These are phyloP conservation scores for Russula ochroleuca DNA, from an alignment of 768 basidiomycete genomes.

Conservation along the genomic window DNA sequence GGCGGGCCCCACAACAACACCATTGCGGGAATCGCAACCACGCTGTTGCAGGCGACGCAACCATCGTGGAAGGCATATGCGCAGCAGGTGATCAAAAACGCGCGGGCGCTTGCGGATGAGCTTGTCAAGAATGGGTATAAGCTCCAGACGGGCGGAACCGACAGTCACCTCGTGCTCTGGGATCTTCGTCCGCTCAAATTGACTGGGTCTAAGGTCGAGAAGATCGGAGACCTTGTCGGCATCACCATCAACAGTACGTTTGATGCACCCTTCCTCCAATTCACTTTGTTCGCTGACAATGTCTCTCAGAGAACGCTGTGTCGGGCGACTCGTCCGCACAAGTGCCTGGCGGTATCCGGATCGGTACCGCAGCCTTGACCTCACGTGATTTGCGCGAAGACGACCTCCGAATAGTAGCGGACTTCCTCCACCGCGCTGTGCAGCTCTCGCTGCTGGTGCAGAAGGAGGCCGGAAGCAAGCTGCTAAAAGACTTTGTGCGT, in stretches of 20 bases:
- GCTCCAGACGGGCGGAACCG: slow-evolving; percentile 94
- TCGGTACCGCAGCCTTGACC: slow-evolving; percentile 91
- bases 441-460: slow-evolving; percentile 87
- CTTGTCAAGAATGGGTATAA: slow-evolving; percentile 84
- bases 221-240: slow-evolving; percentile 93
- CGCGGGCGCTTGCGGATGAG: slow-evolving; percentile 64
- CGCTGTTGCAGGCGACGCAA: slow-evolving; percentile 85
- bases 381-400: slow-evolving; percentile 89
- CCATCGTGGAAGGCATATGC: slow-evolving; percentile 91
- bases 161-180: slow-evolving; percentile 98
- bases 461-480: slow-evolving; percentile 90
- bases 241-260: slow-evolving; percentile 92
- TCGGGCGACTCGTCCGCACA: slow-evolving; percentile 95
- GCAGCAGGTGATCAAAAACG: slow-evolving; percentile 90
- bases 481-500: slow-evolving; percentile 93
- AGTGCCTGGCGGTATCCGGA: slow-evolving; percentile 93
- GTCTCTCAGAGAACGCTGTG: slow-evolving; percentile 79
- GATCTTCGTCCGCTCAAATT: slow-evolving; percentile 91
- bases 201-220: slow-evolving; percentile 98
- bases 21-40: slow-evolving; percentile 91
- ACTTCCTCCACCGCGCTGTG: slow-evolving; percentile 90
- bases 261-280: slow-evolving; percentile 1
- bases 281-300: background rate
- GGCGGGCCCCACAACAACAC: slow-evolving; percentile 99
- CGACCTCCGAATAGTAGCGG: slow-evolving; percentile 83